Base-by-base conservation (phyloP, 202 grass and related monocot genomes). In the Sporobolus alterniflorus region DNA sequence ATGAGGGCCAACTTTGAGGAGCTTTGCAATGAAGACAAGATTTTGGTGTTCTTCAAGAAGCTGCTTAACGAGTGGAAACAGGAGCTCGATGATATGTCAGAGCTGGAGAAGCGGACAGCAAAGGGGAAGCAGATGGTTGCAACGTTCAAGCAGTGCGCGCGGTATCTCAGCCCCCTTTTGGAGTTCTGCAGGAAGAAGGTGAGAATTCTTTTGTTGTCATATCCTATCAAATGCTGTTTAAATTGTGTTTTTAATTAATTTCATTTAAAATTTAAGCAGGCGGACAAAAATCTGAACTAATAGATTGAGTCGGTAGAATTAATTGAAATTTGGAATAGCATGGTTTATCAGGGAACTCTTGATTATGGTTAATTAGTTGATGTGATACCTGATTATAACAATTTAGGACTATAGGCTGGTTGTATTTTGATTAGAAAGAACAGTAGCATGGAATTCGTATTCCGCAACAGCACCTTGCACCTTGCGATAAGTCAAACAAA, bases 101-200 rank as follows among this genome's bases (percentile, higher is more conserved):
- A 96, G 51, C 70, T 89, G 46, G 96, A 96, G 82, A 99, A 94
- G 81, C 84, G 93, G 50, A 85, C 91, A 2, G 96, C 89, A 0
- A 94, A 96, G 54, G 93, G 96, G 12, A 99, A 99, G 73, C 96
- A 93, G 0, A 93, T 96, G 83, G 89, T 99, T 63, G 96, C 96
- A 54, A 99, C 93, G 2, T 94, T 92, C 87, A 96, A 96, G 85
- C 96, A 99, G 74, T 99, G 96, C 2, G 96, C 93, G 8, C 87
- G 93, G 9, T 99, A 99, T 81, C 88, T 99, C 83, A 96, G 86
- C 69, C 96, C 96, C 39, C 51, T 99, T 66, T 99, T 99, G 28
- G 92, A 99, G 62, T 99, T 99, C 85, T 99, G 96, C 89, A 93
- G 96, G 64, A 99, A 99, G 79, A 96, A 99, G 91, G 96, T 99